phyloP scores from a whole-genome alignment of 2,329 filamentous ascomycete species.

The Huntiella savannae region DNA sequence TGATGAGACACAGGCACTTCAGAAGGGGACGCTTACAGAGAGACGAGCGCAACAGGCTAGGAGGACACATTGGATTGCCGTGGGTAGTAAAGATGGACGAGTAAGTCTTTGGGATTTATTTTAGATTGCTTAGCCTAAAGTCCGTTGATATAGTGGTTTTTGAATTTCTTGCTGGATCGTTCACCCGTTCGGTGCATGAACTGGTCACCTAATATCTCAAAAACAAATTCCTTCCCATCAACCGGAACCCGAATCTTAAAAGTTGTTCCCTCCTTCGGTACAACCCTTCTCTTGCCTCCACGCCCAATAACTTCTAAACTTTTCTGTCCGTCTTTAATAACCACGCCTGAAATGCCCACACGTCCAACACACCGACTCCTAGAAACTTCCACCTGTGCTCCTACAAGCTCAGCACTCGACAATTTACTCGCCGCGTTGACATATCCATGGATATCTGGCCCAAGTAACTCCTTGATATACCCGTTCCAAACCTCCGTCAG shows the following conservation, averaged over 20 bases:
- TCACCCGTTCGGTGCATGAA: constrained; percentile 71
- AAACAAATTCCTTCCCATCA: constrained; percentile 32
- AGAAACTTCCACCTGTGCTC: constrained; percentile 65
- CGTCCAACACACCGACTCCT: constrained; percentile 61
- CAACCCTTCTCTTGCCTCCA: constrained; percentile 49
- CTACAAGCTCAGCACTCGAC: constrained; percentile 76
- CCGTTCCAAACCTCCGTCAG: constrained; percentile 63
- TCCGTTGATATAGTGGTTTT: constrained; percentile 58
- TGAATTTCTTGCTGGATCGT: constrained; percentile 80
- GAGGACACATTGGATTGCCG: constrained; percentile 71
- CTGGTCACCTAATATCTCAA: constrained; percentile 76
- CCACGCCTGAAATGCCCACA: constrained; percentile 70
- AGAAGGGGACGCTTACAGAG: constrained; percentile 30
- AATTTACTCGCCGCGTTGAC: constrained; percentile 51
- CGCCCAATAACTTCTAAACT: constrained; percentile 68
- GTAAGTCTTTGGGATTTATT: constrained; percentile 94
- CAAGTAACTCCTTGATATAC: constrained; percentile 66
- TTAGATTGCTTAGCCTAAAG: constrained; percentile 38
- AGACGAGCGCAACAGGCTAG: constrained; percentile 45
- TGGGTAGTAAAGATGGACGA: constrained; percentile 85
- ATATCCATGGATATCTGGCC: constrained; percentile 36
- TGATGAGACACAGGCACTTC: not conserved
- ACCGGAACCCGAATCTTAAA: constrained; percentile 57
- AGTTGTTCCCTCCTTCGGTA: constrained; percentile 80
- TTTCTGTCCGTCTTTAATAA: constrained; percentile 73